These are phyloP conservation scores for Gossypium stocksii DNA, from an alignment of 345 rosid genomes.

Conservation along the genomic window DNA sequence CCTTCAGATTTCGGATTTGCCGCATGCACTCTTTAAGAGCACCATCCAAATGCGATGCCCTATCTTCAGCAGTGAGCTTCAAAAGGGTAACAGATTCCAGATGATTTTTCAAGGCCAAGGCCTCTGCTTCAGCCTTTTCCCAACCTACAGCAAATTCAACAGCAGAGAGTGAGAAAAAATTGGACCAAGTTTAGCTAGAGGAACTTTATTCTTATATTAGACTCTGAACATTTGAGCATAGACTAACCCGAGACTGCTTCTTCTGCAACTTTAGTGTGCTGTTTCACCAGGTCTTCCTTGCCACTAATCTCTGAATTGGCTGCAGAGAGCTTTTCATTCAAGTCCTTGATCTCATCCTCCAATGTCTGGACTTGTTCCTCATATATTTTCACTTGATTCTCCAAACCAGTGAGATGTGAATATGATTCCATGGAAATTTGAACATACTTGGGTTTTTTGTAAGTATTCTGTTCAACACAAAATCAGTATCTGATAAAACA, in stretches of 20 bases:
- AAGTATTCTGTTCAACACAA: slow-evolving; percentile 48
- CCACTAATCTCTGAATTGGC: slow-evolving; percentile 66
- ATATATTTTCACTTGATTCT: slow-evolving; percentile 56
- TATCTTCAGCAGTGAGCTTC: slow-evolving; percentile 84
- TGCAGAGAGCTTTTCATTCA: slow-evolving; percentile 66
- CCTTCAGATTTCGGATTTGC: slow-evolving; percentile 85
- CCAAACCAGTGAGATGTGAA: slow-evolving; percentile 61
- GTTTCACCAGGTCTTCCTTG: slow-evolving; percentile 82
- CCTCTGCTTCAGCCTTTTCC: slow-evolving; percentile 99
- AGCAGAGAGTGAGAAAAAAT: neutral
- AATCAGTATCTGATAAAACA: neutral
- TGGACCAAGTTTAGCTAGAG: neutral
- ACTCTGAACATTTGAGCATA: slow-evolving; percentile 3
- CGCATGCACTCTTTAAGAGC: slow-evolving; percentile 97
- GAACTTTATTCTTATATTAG: neutral
- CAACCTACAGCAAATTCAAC: slow-evolving; percentile 55
- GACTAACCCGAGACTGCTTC: slow-evolving; percentile 88
- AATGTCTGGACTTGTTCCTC: slow-evolving; percentile 58
- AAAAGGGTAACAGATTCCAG: slow-evolving; percentile 80
- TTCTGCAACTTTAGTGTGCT: slow-evolving; percentile 97
- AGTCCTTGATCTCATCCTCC: slow-evolving; percentile 68
- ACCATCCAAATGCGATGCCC: slow-evolving; percentile 86
- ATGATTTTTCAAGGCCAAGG: slow-evolving; percentile 74
- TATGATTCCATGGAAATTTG: slow-evolving; percentile 91
- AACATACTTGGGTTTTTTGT: slow-evolving; percentile 70